Base-by-base conservation (phyloP, 2,329 filamentous ascomycete genomes). In the Colletotrichum nymphaeae region DNA sequence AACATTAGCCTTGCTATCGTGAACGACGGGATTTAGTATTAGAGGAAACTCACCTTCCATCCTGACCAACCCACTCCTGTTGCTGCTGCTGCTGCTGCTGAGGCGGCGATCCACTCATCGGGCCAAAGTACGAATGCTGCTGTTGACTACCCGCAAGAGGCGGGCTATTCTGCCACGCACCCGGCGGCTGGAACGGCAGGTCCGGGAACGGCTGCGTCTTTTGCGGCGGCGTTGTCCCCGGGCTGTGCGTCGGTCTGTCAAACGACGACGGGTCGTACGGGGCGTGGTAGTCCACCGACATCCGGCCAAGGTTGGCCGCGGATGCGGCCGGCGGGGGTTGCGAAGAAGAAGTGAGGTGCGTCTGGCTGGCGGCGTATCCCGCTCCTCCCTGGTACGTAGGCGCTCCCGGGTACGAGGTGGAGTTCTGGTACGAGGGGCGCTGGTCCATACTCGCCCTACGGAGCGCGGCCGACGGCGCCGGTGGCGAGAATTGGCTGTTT, bases 171-270 rank as follows among this genome's bases (percentile, higher is more conserved):
- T 72, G 72, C 72, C 72, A 74, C 19, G 63, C 69, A 9, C 63
- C 68, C 19, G 72, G 72, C 26, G 30, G 56, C 35, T 63, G 42
- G 22, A 64, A 56, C 14, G 67, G 67, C 56, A 73, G 30, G 14
- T 73, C 71, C 22, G 71, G 71, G 28, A 71, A 73, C 56, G 71
- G 71, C 46, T 73, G 66, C 49, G 56, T 52, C 26, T 65, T 42
- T 28, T 73, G 71, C 7, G 70, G 67, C 7, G 71, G 35, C 28
- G 60, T 74, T 24, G 59, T 74, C 30, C 55, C 42, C 42, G 32
- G 69, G 14, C 42, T 49, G 42, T 49, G 8, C 19, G 58, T 74
- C 19, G 72, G 72, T 2, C 71, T 64, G 37, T 37, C 37, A 42
- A 63, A 67, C 12, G 68, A 59, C 4, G 63, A 59, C 14, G 72